Evolutionary conservation across 2,329 filamentous ascomycete genomes (phyloP), one percentile per base, ranked within the genome.

Genomic region (Microdochium trichocladiopsis): DNA sequence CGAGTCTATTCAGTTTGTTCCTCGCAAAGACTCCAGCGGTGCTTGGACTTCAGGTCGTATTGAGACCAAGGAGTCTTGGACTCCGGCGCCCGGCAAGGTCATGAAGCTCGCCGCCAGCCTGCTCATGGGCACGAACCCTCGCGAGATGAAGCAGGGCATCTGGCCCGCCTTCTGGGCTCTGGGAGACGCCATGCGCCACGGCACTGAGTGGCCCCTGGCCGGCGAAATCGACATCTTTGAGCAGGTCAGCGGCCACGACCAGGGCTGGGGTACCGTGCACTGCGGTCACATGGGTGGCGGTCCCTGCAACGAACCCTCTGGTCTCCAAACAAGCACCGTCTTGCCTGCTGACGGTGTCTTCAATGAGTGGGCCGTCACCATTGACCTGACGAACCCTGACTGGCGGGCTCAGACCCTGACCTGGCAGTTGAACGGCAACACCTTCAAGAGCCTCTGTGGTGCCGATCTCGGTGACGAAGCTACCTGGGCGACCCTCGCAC

Each of bases 101-200:
- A 80, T 76, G 22, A 64, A 71, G 41, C 65, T 76, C 25, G 73
- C 80, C 54, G 71, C 73, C 4, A 62, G 63, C 23, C 65, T 82
- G 47, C 72, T 76, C 33, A 68, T 80, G 48, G 80, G 76, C 12
- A 59, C 59, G 53, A 73, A 73, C 62, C 43, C 62, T 1, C 33
- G 51, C 18, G 49, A 50, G 21, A 61, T 63, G 45, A 77, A 80
- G 63, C 70, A 79, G 57, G 80, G 80, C 4, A 69, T 82, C 49
- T 83, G 79, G 79, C 78, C 79, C 0, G 79, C 79, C 1, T 82
- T 82, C 59, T 83, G 78, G 79, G 68, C 80, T 55, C 69, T 82
- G 16, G 78, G 79, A 41, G 70, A 80, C 49, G 62, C 71, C 11
- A 67, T 76, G 51, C 73, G 75, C 24, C 66, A 72, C 47, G 77